Evolutionary conservation across 495 filamentous ascomycete species (phyloP).

Genomic region (Xylaria palmicola): DNA sequence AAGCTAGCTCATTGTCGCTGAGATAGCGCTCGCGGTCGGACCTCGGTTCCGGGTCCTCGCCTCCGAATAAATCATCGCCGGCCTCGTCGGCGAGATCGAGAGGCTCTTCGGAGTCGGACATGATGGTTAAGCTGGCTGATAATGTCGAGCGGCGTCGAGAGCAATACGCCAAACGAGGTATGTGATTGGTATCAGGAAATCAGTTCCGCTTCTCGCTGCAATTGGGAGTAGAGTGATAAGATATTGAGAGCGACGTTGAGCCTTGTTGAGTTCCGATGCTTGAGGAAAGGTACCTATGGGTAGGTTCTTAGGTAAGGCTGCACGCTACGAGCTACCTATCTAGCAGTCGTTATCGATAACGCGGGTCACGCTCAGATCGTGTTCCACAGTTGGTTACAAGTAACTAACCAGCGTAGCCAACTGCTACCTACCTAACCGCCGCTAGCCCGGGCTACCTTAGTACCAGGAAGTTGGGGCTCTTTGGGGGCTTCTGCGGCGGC

Average conservation of each 20-base stretch:
- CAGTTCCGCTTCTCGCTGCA: not conserved
- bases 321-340: no score
- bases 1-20: conserved; percentile 76
- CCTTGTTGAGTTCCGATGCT: not conserved
- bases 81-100: conserved; percentile 51
- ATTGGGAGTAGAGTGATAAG: not conserved
- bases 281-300: no score
- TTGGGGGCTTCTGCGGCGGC: not conserved
- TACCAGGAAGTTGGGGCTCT: not conserved
- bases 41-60: conserved; percentile 35
- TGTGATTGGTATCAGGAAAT: not conserved
- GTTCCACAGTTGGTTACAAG: no score
- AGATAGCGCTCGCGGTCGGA: conserved; percentile 32
- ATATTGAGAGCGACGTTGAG: not conserved
- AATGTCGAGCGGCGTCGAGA: not conserved
- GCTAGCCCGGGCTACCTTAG: not conserved
- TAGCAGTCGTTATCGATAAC: conserved; percentile 3
- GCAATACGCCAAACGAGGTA: not conserved
- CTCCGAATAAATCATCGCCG: conserved; percentile 68
- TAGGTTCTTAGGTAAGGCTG: no score
- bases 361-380: no score
- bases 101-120: conserved; percentile 54
- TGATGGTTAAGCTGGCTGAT: conserved; percentile 29
- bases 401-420: no score
- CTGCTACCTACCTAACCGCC: not conserved